phyloP scores from a whole-genome alignment of 116 monocot genomes.

The Posidonia oceanica region DNA sequence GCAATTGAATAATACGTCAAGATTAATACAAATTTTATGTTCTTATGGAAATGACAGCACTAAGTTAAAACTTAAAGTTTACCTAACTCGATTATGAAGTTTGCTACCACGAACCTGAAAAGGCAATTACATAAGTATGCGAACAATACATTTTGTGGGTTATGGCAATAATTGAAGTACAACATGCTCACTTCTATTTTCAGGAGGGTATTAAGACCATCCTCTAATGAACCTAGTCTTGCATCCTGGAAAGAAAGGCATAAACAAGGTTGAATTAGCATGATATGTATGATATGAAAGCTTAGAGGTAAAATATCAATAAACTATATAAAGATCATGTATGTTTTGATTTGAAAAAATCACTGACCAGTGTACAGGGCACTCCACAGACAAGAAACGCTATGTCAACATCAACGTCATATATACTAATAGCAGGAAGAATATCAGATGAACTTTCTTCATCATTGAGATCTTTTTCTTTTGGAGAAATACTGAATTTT shows the following conservation, averaged over 20 bases:
- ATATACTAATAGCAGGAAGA: conserved; percentile 55
- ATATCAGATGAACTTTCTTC: conserved; percentile 30
- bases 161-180: too few relatives aligned
- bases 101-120: conserved; percentile 91
- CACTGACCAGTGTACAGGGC: conserved; percentile 56
- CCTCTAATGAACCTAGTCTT: conserved; percentile 68
- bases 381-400: conserved; percentile 74
- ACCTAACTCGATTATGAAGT: conserved; percentile 93
- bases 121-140: neutral
- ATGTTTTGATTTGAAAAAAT: neutral
- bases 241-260: conserved; percentile 45
- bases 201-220: conserved; percentile 80
- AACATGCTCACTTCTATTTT: conserved; percentile 71
- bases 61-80: neutral
- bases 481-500: conserved; percentile 37
- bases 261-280: too few relatives aligned
- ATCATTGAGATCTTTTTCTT: conserved; percentile 31
- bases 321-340: neutral
- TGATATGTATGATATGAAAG: neutral
- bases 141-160: too few relatives aligned
- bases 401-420: conserved; percentile 56
- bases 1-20: too few relatives aligned
- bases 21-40: too few relatives aligned
- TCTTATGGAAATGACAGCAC: too few relatives aligned
- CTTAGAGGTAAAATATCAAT: neutral